A percentile compares a stretch with the other conserved stretches of the same genome.
Evolutionary conservation across 345 rosid species (phyloP).

Genomic region (Rhodamnia argentea): DNA sequence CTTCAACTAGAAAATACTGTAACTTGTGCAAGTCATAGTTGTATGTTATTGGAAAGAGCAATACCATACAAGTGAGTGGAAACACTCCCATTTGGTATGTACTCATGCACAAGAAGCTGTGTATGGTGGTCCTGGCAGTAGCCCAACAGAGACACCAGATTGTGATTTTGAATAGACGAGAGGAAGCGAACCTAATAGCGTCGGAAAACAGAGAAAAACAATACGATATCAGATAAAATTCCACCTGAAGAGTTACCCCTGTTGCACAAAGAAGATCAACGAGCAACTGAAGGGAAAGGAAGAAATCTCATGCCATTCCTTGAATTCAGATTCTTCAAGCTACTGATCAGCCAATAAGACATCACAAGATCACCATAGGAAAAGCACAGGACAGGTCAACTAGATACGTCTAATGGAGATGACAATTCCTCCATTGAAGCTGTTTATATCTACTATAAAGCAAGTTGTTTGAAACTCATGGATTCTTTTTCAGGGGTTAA

Average conservation of each 20-base stretch:
- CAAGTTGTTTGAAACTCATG: not conserved
- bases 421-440: not conserved
- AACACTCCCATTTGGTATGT: slow-evolving; percentile 93
- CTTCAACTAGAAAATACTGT: not conserved
- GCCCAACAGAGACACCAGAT: slow-evolving; percentile 82
- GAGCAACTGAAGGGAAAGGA: not conserved
- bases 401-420: not conserved
- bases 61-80: slow-evolving; percentile 95
- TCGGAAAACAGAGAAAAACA: slow-evolving; percentile 4
- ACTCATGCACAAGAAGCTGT: slow-evolving; percentile 79
- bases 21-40: not conserved
- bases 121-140: slow-evolving; percentile 78
- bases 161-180: slow-evolving; percentile 75
- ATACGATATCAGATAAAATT: not conserved
- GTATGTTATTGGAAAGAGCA: slow-evolving; percentile 18
- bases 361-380: not conserved
- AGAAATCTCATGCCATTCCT: not conserved
- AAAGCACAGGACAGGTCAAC: not conserved
- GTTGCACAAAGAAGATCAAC: not conserved
- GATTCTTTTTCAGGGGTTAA: not conserved
- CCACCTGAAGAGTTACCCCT: not conserved
- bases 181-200: slow-evolving; percentile 65
- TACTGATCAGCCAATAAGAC: not conserved
- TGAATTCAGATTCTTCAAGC: not conserved
- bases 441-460: not conserved